phyloP scores from a whole-genome alignment of 164 flowering plant genomes.

The Magnolia officinalis region DNA sequence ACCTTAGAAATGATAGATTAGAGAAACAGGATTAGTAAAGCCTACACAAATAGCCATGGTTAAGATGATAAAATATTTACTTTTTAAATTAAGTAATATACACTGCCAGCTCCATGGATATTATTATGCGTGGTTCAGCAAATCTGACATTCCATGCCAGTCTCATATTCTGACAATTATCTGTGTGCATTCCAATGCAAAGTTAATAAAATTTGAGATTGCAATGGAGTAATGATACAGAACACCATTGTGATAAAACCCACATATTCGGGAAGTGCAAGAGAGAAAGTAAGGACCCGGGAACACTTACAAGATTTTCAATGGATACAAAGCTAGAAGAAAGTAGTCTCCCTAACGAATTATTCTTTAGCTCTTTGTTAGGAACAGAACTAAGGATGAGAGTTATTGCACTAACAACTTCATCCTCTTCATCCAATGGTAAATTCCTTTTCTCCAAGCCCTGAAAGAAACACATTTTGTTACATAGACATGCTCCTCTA shows the following conservation, averaged over 20 bases:
- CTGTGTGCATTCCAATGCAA: no score
- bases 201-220: no score
- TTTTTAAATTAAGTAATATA: no score
- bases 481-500: constrained; percentile 3
- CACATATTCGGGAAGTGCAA: not conserved
- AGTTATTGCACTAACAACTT: constrained; percentile 76
- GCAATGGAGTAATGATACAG: no score
- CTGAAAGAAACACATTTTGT: constrained; percentile 31
- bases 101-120: no score
- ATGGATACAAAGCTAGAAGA: constrained; percentile 68
- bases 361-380: constrained; percentile 63
- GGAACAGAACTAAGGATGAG: constrained; percentile 58
- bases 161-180: no score
- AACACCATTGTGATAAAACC: not conserved
- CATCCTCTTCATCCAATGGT: constrained; percentile 79
- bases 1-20: no score
- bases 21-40: no score
- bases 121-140: no score
- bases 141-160: no score
- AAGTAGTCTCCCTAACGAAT: constrained; percentile 65
- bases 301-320: constrained; percentile 67
- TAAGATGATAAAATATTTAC: no score
- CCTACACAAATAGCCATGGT: no score
- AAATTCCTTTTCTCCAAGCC: constrained; percentile 65
- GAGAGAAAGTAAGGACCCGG: not conserved